Conservation (phyloP, 2,329 filamentous ascomycete species). For the Westerdykella ornata region DNA sequence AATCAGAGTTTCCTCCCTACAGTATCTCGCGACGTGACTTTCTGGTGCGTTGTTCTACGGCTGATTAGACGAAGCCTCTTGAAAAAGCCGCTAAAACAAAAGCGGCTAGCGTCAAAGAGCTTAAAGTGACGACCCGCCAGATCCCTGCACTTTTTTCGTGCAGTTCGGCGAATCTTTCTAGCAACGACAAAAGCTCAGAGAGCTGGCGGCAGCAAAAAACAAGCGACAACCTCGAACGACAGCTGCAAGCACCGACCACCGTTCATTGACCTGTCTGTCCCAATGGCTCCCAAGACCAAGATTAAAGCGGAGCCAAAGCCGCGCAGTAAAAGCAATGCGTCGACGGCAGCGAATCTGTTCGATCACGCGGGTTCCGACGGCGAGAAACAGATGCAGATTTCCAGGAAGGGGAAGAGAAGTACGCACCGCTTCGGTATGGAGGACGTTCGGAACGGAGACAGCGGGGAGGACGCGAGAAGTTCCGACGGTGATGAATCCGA, state of each 20-base stretch:
- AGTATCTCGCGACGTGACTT: too few species aligned
- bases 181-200: too few species aligned
- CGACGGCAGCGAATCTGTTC: constrained; percentile 10
- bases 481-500: constrained; percentile 8
- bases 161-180: constrained; percentile 2
- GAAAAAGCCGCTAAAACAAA: background rate
- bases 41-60: too few species aligned
- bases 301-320: constrained; percentile 14
- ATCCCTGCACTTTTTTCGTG: constrained; percentile 34
- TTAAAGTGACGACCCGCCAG: background rate
- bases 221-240: constrained; percentile 21
- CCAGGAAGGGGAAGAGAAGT: too few species aligned
- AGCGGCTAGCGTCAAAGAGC: background rate
- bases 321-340: constrained; percentile 13
- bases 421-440: too few species aligned
- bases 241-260: constrained; percentile 9
- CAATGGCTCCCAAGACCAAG: constrained; percentile 27
- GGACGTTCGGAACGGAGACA: too few species aligned
- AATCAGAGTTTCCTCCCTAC: too few species aligned
- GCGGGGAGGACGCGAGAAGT: too few species aligned
- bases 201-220: constrained; percentile 2
- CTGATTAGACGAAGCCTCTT: too few species aligned
- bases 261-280: constrained; percentile 7
- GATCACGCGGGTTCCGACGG: constrained; percentile 3
- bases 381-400: too few species aligned